These are phyloP conservation scores for Trichoderma polysporum DNA, from an alignment of 2,329 filamentous ascomycete species.

Conservation along the genomic window DNA sequence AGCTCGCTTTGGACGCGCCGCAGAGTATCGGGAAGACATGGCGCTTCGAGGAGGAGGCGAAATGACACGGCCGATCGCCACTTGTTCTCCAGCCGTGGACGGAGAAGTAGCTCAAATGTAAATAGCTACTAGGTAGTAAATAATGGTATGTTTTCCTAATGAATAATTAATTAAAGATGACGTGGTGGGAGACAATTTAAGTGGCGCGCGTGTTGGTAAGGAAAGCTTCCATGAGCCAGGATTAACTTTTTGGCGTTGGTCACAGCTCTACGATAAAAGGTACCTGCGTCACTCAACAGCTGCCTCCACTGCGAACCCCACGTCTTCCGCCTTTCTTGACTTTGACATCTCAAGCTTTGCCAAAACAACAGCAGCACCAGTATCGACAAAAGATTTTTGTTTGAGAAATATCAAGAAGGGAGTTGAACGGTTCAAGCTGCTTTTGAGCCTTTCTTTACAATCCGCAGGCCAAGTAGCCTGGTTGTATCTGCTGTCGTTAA, in stretches of 20 bases:
- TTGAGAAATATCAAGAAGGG: not conserved
- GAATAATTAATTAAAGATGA: not conserved
- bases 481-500: not conserved
- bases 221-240: slow-evolving; percentile 7
- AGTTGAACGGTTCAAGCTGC: not conserved
- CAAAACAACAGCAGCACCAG: not conserved
- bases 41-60: not conserved
- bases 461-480: not conserved
- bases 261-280: slow-evolving; percentile 17
- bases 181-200: not conserved
- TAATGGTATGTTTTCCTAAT: not conserved
- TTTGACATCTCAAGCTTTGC: slow-evolving; percentile 20
- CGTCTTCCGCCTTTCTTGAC: slow-evolving; percentile 23
- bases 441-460: not conserved
- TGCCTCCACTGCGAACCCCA: slow-evolving; percentile 30
- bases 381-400: not conserved
- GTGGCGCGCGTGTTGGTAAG: not conserved
- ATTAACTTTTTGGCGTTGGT: slow-evolving; percentile 21
- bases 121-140: not conserved
- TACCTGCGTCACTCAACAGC: slow-evolving; percentile 38
- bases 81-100: not conserved
- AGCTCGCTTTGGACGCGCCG: slow-evolving; percentile 70
- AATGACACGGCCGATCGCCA: not conserved
- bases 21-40: slow-evolving; percentile 29
- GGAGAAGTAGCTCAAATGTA: not conserved